Evolutionary conservation across 2,329 filamentous ascomycete genomes (phyloP).

Genomic region (Cadophora malorum): DNA sequence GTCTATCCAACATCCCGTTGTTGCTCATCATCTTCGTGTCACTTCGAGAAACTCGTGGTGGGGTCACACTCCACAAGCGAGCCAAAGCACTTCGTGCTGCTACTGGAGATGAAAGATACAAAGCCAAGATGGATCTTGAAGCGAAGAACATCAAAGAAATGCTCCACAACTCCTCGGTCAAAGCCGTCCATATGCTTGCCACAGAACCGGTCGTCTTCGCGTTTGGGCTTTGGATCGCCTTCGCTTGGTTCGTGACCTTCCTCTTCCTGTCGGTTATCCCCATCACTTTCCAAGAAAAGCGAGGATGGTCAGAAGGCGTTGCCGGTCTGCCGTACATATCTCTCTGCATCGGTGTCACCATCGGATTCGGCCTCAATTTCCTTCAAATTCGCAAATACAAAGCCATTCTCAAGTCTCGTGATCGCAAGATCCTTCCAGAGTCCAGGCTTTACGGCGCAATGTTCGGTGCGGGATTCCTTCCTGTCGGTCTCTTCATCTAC

Average conservation of each 20-base stretch:
- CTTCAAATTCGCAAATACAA: constrained; percentile 52
- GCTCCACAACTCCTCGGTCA: constrained; percentile 73
- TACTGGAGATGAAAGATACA: constrained; percentile 65
- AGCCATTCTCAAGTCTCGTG: constrained; percentile 42
- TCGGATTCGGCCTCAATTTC: constrained; percentile 53
- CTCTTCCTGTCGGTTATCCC: constrained; percentile 82
- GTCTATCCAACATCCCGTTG: constrained; percentile 69
- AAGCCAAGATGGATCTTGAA: constrained; percentile 58
- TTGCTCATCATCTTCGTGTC: constrained; percentile 70
- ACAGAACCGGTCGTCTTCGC: constrained; percentile 81
- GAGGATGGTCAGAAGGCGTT: constrained; percentile 66
- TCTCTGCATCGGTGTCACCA: constrained; percentile 48
- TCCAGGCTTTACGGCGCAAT: constrained; percentile 83
- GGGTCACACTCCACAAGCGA: constrained; percentile 78
- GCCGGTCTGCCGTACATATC: constrained; percentile 66
- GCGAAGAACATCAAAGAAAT: constrained; percentile 63
- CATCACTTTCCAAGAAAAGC: constrained; percentile 74
- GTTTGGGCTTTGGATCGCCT: constrained; percentile 88
- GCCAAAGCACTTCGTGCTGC: constrained; percentile 67
- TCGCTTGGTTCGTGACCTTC: constrained; percentile 88
- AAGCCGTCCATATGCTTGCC: constrained; percentile 74
- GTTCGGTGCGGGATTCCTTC: constrained; percentile 73
- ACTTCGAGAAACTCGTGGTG: constrained; percentile 82
- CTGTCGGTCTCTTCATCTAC: constrained; percentile 75
- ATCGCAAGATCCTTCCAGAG: constrained; percentile 60